These are phyloP conservation scores for Kodamaea neixiangensis DNA, from an alignment of 805 yeast species.

Conservation along the genomic window DNA sequence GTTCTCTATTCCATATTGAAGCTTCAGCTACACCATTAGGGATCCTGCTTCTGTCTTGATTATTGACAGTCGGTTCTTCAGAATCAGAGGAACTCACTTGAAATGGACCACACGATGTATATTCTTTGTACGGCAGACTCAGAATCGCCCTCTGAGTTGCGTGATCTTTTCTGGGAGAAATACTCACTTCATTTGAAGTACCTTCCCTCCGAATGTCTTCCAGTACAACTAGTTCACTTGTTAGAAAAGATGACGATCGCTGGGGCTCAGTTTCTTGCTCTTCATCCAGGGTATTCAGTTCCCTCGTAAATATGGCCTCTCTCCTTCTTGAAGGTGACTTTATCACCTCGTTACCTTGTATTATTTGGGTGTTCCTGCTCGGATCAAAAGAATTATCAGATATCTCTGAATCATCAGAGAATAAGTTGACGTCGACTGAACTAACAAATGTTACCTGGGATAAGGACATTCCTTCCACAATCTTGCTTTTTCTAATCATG, in stretches of 20 bases:
- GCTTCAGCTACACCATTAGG: too few species aligned
- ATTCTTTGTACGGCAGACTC: background rate
- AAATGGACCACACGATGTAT: background rate
- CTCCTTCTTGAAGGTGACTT: constrained; percentile 3
- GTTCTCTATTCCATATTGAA: too few species aligned
- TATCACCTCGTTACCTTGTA: background rate
- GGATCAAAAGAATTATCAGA: constrained; percentile 17
- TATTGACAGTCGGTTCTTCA: background rate
- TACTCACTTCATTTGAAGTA: too few species aligned
- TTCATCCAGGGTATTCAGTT: background rate
- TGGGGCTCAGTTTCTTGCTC: background rate
- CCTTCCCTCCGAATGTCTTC: background rate
- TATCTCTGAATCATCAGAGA: constrained; percentile 15
- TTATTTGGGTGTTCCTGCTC: constrained; percentile 8
- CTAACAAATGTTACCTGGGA: constrained; percentile 12
- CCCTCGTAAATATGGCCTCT: background rate
- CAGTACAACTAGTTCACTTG: background rate
- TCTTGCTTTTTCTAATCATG: constrained; percentile 13
- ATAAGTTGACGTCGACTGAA: constrained; percentile 6
- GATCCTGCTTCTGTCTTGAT: too few species aligned
- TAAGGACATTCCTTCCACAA: constrained; percentile 10
- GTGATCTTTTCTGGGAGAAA: too few species aligned
- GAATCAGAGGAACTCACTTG: background rate
- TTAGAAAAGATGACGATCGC: background rate
- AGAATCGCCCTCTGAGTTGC: background rate